Percentiles rank a stretch among this genome's conserved stretches.
Evolutionary conservation across 1,284 basidiomycete genomes (phyloP).

Genomic region (Sporisorium graminicola): DNA sequence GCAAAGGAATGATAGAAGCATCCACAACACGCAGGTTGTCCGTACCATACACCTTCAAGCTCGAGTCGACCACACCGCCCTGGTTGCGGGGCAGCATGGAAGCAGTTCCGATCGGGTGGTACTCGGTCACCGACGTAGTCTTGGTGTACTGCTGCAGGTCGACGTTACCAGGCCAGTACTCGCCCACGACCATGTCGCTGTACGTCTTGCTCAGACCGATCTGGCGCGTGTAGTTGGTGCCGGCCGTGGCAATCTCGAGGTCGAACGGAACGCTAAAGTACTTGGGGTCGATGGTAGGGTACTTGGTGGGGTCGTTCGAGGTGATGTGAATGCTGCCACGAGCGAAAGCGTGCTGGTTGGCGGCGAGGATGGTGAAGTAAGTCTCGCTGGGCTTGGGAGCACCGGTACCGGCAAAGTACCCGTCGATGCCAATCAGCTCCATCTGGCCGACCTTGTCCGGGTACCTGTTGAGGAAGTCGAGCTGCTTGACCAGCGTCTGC

Average conservation of each 20-base stretch:
- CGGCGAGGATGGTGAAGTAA: constrained; percentile 65
- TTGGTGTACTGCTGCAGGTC: constrained; percentile 67
- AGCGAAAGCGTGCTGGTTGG: constrained; percentile 77
- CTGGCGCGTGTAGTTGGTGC: constrained; percentile 60
- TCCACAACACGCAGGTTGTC: constrained; percentile 75
- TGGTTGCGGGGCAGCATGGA: constrained; percentile 76
- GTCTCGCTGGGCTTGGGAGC: constrained; percentile 52
- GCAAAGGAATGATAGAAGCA: constrained; percentile 66
- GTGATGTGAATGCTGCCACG: constrained; percentile 73
- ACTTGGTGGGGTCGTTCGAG: constrained; percentile 74
- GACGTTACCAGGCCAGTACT: constrained; percentile 57
- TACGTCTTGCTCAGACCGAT: constrained; percentile 51
- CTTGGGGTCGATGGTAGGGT: constrained; percentile 76
- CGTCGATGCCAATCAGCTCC: constrained; percentile 65
- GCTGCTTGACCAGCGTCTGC: constrained; percentile 56
- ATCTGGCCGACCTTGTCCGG: constrained; percentile 58
- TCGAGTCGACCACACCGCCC: constrained; percentile 78
- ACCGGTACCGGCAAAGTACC: constrained; percentile 62
- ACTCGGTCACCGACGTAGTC: constrained; percentile 64
- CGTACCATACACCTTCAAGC: constrained; percentile 77
- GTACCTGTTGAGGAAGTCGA: constrained; percentile 58
- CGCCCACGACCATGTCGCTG: constrained; percentile 47
- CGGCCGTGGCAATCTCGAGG: constrained; percentile 54
- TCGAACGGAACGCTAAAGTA: constrained; percentile 71
- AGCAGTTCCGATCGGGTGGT: constrained; percentile 75